phyloP scores from a whole-genome alignment of 2,329 filamentous ascomycete species.

The Torrubiellomyces zombiae region DNA sequence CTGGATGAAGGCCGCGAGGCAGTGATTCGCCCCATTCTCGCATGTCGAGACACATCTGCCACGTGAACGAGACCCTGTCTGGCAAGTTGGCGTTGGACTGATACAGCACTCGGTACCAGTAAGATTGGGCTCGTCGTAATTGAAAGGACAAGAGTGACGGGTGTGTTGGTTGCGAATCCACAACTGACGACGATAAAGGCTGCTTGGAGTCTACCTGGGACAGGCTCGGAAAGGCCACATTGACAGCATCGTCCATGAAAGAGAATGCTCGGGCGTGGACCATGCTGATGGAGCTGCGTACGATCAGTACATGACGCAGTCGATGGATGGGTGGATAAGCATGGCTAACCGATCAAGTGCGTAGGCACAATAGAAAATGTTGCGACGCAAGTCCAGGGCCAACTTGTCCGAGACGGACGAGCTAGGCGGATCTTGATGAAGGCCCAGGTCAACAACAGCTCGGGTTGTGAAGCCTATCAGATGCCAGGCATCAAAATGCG shows the following conservation, averaged over 20 bases:
- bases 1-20: constrained; percentile 44
- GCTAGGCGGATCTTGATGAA: constrained; percentile 77
- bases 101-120: constrained; percentile 79
- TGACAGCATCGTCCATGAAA: constrained; percentile 76
- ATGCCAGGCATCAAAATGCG: constrained; percentile 89
- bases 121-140: constrained; percentile 71
- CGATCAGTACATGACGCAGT: constrained; percentile 7
- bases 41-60: constrained; percentile 62
- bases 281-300: constrained; percentile 62
- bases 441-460: constrained; percentile 74
- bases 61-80: constrained; percentile 55
- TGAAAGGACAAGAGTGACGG: constrained; percentile 65
- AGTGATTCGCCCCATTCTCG: constrained; percentile 68
- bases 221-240: constrained; percentile 57
- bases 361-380: constrained; percentile 83
- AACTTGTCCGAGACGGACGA: constrained; percentile 50
- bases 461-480: constrained; percentile 79
- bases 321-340: neutral
- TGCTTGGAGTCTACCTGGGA: constrained; percentile 24
- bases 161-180: constrained; percentile 37
- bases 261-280: constrained; percentile 79
- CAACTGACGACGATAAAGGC: constrained; percentile 23
- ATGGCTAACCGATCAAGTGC: constrained; percentile 59
- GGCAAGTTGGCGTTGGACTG: constrained; percentile 55
- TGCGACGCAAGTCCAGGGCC: constrained; percentile 59